Evolutionary conservation across 2,329 filamentous ascomycete species (phyloP).

Genomic region (Massarina eburnea): DNA sequence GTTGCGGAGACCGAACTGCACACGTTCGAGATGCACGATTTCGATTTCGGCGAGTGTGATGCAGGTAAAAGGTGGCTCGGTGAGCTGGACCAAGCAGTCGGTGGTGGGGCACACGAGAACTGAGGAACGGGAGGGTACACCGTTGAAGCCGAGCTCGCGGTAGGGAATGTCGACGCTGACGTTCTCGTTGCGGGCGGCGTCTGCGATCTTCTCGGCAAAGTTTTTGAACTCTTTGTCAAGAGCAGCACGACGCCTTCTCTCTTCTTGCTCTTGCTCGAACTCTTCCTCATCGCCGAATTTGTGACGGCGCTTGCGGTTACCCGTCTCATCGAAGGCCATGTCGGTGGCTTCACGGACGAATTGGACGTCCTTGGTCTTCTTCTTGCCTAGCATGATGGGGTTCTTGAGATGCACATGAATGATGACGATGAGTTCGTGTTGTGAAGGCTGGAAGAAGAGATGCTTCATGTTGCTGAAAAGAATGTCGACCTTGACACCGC

Average conservation of each 20-base stretch:
- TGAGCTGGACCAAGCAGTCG: constrained; percentile 94
- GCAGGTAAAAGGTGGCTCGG: constrained; percentile 95
- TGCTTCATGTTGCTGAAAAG: constrained; percentile 99
- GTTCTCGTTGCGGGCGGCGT: constrained; percentile 86
- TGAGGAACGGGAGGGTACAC: constrained; percentile 93
- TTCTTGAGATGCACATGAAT: constrained; percentile 98
- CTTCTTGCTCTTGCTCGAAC: constrained; percentile 97
- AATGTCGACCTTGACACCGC: constrained; percentile 81
- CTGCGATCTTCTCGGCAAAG: constrained; percentile 96
- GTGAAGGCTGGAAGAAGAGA: constrained; percentile 96
- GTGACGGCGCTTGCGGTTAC: constrained; percentile 96
- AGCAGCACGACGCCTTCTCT: constrained; percentile 84
- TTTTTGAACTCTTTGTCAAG: constrained; percentile 94
- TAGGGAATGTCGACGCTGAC: constrained; percentile 96
- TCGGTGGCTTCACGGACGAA: constrained; percentile 98
- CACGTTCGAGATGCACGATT: constrained; percentile 92
- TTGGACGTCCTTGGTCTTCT: constrained; percentile 98
- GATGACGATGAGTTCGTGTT: constrained; percentile 94
- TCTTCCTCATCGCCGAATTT: constrained; percentile 98
- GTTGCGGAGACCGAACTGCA: constrained; percentile 95
- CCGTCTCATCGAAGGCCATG: constrained; percentile 98
- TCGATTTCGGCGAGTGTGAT: constrained; percentile 95
- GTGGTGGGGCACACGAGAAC: constrained; percentile 95
- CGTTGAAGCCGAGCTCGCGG: constrained; percentile 93
- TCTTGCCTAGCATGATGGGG: constrained; percentile 96